A percentile compares a stretch with the other conserved stretches of the same genome.
phyloP scores from a whole-genome alignment of 2,329 filamentous ascomycete species.

The Fusarium oxysporum region DNA sequence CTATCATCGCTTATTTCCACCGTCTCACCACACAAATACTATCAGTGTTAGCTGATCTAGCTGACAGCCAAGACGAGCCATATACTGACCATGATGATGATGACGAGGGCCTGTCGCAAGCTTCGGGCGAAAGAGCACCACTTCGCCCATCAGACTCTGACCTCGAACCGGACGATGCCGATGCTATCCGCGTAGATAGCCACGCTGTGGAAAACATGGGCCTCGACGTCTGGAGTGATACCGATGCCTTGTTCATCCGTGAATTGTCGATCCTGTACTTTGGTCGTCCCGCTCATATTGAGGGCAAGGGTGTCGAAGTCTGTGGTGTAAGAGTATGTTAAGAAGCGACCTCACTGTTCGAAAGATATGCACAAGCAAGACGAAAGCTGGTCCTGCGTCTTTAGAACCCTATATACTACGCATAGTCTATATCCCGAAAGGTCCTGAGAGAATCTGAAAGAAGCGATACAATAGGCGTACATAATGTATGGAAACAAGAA shows the following conservation, averaged over 20 bases:
- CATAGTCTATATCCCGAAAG: conserved; percentile 23
- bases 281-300: conserved; percentile 69
- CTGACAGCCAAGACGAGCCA: conserved; percentile 62
- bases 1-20: conserved; percentile 85
- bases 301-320: conserved; percentile 78
- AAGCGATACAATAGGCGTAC: conserved; percentile 11
- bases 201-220: conserved; percentile 78
- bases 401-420: conserved; percentile 32
- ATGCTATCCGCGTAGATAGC: conserved; percentile 67
- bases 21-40: conserved; percentile 76
- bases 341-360: conserved; percentile 3
- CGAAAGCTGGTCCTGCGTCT: conserved; percentile 45
- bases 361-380: conserved; percentile 21
- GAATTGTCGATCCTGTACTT: conserved; percentile 75
- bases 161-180: conserved; percentile 50
- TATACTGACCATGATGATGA: conserved; percentile 50
- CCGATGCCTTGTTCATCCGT: conserved; percentile 75
- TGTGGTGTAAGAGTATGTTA: conserved; percentile 78
- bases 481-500: conserved; percentile 31
- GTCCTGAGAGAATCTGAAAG: conserved; percentile 8
- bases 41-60: conserved; percentile 69
- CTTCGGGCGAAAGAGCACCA: conserved; percentile 45
- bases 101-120: conserved; percentile 52
- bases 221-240: conserved; percentile 80
- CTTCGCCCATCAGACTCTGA: conserved; percentile 39